Evolutionary conservation across 1,284 basidiomycete genomes (phyloP), one percentile per base, ranked within the genome.

Genomic region (Thelephora terrestris): DNA sequence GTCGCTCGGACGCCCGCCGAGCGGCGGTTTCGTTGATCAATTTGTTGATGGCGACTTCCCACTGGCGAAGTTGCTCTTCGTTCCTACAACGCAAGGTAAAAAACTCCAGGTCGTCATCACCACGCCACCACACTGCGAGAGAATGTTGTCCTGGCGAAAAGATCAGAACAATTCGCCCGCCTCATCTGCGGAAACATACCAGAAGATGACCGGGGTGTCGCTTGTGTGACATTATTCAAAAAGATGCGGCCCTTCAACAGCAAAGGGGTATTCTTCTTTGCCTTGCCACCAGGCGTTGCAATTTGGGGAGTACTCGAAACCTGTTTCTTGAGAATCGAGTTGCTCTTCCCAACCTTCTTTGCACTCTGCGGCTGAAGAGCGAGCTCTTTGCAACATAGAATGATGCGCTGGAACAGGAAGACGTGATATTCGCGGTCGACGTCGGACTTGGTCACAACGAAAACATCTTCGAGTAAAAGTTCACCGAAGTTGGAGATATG

Each of bases 351-450:
- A 32, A 70, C 69, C 61, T 82, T 81, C 62, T 75, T 77, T 42
- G 69, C 74, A 53, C 74, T 79, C 42, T 68, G 66, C 6, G 71
- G 71, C 4, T 68, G 66, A 17, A 70, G 69, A 16, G 71, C 62
- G 5, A 78, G 79, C 66, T 85, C 96, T 66, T 99, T 99, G 75
- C 96, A 99, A 68, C 96, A 99, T 14, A 99, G 76, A 58, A 99
- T 90, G 67, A 99, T 99, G 70, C 93, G 92, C 69, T 99, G 93
- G 57, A 99, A 99, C 32, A 99, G 74, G 74, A 98, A 99, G 50
- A 99, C 94, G 60, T 96, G 92, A 61, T 99, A 99, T 64, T 99
- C 96, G 56, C 95, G 79, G 64, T 98, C 93, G 57, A 93, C 90
- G 53, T 96, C 93, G 52, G 86, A 90, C 69, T 99, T 99, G 57